phyloP scores from a whole-genome alignment of 352 stramenopile genomes.

The Globisporangium okanoganense region DNA sequence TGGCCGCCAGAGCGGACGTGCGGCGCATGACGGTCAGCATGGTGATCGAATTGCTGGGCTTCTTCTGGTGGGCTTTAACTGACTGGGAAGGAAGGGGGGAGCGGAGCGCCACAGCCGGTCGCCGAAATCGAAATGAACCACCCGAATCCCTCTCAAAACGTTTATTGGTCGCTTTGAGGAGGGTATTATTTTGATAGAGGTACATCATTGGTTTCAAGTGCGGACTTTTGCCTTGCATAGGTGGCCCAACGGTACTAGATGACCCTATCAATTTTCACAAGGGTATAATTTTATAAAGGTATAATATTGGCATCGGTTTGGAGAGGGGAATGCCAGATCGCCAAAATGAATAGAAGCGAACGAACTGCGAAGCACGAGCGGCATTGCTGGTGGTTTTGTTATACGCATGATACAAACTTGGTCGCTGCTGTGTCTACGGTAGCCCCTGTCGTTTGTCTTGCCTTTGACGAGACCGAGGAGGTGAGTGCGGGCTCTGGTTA shows the following conservation, averaged over 20 bases:
- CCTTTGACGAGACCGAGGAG: too few relatives aligned
- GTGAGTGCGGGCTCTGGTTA: too few relatives aligned
- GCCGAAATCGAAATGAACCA: conserved; percentile 2
- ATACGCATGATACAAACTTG: too few relatives aligned
- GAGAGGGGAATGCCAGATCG: background rate
- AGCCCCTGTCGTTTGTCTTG: too few relatives aligned
- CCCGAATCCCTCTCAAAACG: background rate
- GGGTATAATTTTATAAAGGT: background rate
- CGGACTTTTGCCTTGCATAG: too few relatives aligned
- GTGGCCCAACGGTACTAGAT: background rate
- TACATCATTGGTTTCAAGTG: background rate
- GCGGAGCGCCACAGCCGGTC: conserved; percentile 4
- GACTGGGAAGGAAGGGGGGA: conserved; percentile 9
- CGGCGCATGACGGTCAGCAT: conserved; percentile 43
- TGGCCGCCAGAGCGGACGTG: conserved; percentile 25
- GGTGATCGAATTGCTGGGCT: background rate
- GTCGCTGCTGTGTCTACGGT: too few relatives aligned
- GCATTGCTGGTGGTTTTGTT: too few relatives aligned
- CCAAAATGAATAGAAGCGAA: background rate
- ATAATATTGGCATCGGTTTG: background rate
- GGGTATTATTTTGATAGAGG: background rate
- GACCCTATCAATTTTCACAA: background rate
- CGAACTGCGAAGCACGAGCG: too few relatives aligned
- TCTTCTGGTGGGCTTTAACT: conserved; percentile 7
- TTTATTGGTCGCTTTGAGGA: background rate